A percentile compares a stretch with the other conserved stretches of the same genome.
Evolutionary conservation across 2,329 filamentous ascomycete species (phyloP).

Genomic region (Colletotrichum melonis): DNA sequence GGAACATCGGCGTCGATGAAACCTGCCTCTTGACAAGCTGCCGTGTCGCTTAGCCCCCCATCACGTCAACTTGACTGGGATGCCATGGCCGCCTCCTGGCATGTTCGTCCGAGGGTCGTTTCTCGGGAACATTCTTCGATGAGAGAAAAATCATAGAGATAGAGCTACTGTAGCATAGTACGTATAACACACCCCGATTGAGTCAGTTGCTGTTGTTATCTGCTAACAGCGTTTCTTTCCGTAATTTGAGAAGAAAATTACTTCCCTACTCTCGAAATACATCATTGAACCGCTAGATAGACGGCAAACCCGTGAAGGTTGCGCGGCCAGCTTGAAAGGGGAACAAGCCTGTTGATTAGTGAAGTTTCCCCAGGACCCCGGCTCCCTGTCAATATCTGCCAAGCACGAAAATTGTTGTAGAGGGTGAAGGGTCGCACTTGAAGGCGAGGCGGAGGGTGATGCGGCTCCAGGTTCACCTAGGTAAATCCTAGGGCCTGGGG

Average conservation of each 20-base stretch:
- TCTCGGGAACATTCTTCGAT: not conserved
- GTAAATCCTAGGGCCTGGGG: constrained; percentile 20
- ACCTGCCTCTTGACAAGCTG: not conserved
- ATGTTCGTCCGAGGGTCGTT: constrained; percentile 5
- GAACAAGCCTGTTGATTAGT: constrained; percentile 5
- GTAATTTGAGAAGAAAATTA: not conserved
- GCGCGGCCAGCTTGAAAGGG: not conserved
- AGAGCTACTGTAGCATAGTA: not conserved
- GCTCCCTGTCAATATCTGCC: constrained; percentile 17
- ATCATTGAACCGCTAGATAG: not conserved
- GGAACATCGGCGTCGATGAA: constrained; percentile 1
- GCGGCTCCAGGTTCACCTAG: constrained; percentile 19
- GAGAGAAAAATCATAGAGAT: not conserved
- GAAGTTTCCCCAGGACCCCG: constrained; percentile 1
- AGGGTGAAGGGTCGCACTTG: constrained; percentile 1
- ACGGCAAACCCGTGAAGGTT: constrained; percentile 11
- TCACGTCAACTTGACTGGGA: not conserved
- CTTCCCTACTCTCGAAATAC: not conserved
- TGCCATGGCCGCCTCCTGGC: constrained; percentile 4
- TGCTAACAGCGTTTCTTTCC: not conserved
- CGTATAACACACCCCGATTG: not conserved
- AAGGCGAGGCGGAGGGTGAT: constrained; percentile 14
- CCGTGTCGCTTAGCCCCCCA: constrained; percentile 1
- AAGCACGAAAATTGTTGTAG: constrained; percentile 1
- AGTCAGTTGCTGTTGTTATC: not conserved